Base-by-base conservation (phyloP, 345 rosid species). In the Lumnitzera littorea region DNA sequence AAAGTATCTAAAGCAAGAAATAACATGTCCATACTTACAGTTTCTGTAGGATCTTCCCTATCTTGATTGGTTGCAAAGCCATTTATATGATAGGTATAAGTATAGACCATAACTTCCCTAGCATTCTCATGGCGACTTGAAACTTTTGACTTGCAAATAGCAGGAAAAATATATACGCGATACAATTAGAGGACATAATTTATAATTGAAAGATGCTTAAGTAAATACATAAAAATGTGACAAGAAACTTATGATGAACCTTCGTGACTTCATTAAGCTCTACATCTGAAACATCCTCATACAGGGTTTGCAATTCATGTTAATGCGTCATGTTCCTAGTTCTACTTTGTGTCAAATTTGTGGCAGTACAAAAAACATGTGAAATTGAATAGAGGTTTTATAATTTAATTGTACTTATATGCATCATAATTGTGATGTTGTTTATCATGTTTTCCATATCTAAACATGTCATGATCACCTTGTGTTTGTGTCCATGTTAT, bases 211-310 rank as follows among this genome's bases (percentile, higher is more conserved):
- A 24, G 13, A 15, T 24, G 5, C 10, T 6, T 36, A 17, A 20
- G 16, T 62, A 81, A 89, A 88, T 71, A 20, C 79, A 87, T 58
- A 86, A 49, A 53, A 80, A 74, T 23, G 83, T 75, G 23, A 71
- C 70, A n/a, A 89, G 96, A 24, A 89, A 74, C 41, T 71, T 46
- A 49, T 70, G 71, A 66, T 86, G 96, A 55, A 81, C 65, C 15
- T 31, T 29, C 29, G 78, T 68, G 29, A 74, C 91, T 0, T 16
- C 54, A 54, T 63, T 55, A 17, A 78, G 78, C 53, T 73, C 68
- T 53, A 70, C 78, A 8, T 70, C 36, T 15, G 83, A 57, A 27
- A 62, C 27, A 11, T 65, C 70, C 24, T 73, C 41, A 20, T 20
- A 20, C 20, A 20, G 20, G 20, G 20, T 20, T 20, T 20, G 20